These are phyloP conservation scores for Apiospora arundinis DNA, from an alignment of 2,329 filamentous ascomycete species.

Conservation along the genomic window DNA sequence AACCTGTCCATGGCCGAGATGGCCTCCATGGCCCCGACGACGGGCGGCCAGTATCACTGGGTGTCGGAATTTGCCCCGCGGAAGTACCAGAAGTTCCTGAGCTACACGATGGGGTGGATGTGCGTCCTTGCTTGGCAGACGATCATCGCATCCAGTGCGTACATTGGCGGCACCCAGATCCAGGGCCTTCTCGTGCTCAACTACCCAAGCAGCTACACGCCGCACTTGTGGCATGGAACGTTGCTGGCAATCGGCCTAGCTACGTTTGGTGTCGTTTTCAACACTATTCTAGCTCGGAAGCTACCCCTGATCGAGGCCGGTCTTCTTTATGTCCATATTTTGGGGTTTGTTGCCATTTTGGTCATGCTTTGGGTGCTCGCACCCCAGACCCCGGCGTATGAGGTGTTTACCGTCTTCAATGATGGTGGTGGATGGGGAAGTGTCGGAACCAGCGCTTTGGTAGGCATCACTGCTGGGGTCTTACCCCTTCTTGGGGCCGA, in stretches of 20 bases:
- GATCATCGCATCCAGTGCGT: conserved; percentile 25
- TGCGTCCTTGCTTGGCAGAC: conserved; percentile 26
- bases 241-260: conserved; percentile 49
- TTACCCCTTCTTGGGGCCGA: conserved; percentile 45
- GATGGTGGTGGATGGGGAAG: conserved; percentile 56
- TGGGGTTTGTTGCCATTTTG: conserved; percentile 51
- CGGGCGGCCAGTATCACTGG: conserved; percentile 26
- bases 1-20: conserved; percentile 29
- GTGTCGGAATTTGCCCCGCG: conserved; percentile 25
- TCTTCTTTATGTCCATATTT: conserved; percentile 50
- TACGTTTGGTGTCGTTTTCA: conserved; percentile 48
- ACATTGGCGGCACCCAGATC: conserved; percentile 29
- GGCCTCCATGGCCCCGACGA: conserved; percentile 24
- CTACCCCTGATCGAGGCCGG: conserved; percentile 51
- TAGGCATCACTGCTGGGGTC: conserved; percentile 50
- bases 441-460: conserved; percentile 52
- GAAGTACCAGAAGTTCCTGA: conserved; percentile 23
- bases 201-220: conserved; percentile 25
- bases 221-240: conserved; percentile 43
- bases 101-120: conserved; percentile 26
- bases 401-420: conserved; percentile 54
- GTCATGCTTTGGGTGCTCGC: conserved; percentile 45
- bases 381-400: conserved; percentile 40
- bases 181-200: conserved; percentile 31
- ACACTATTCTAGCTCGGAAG: conserved; percentile 44